phyloP scores from a whole-genome alignment of 495 filamentous ascomycete genomes.

The Neurospora discreta region DNA sequence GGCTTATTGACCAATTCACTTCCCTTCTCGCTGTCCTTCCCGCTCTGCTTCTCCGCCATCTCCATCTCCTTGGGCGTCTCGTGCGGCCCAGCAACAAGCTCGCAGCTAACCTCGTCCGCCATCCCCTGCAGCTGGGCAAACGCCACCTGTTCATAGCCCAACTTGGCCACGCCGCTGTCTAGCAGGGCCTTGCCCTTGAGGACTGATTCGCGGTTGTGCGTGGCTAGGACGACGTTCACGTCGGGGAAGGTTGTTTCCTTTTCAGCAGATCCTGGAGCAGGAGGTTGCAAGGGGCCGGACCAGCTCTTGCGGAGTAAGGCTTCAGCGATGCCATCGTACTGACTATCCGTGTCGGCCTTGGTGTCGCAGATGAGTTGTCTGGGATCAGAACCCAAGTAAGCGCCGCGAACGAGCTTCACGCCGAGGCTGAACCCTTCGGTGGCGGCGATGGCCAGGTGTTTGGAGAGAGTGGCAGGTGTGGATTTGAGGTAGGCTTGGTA shows the following conservation, averaged over 20 bases:
- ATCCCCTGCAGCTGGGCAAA: slow-evolving; percentile 94
- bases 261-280: slow-evolving; percentile 18
- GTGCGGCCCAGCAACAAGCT: slow-evolving; percentile 44
- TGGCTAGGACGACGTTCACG: slow-evolving; percentile 67
- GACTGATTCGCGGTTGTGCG: slow-evolving; percentile 85
- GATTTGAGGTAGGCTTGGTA: slow-evolving; percentile 75
- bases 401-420: slow-evolving; percentile 85
- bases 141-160: slow-evolving; percentile 47
- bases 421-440: slow-evolving; percentile 68
- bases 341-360: slow-evolving; percentile 62
- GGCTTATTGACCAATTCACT: slow-evolving; percentile 32
- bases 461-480: slow-evolving; percentile 50
- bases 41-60: not conserved
- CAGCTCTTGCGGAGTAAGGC: slow-evolving; percentile 31
- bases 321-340: slow-evolving; percentile 29
- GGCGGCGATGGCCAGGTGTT: slow-evolving; percentile 54
- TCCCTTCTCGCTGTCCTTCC: not conserved
- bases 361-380: slow-evolving; percentile 65
- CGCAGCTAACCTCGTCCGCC: slow-evolving; percentile 89
- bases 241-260: slow-evolving; percentile 42
- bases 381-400: slow-evolving; percentile 76
- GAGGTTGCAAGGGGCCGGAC: slow-evolving; percentile 36
- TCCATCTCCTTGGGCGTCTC: slow-evolving; percentile 22
- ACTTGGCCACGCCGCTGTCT: slow-evolving; percentile 10
- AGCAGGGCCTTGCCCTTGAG: slow-evolving; percentile 47